Conservation (phyloP, 257 asterid genomes). For the Ligustrum vulgare region DNA sequence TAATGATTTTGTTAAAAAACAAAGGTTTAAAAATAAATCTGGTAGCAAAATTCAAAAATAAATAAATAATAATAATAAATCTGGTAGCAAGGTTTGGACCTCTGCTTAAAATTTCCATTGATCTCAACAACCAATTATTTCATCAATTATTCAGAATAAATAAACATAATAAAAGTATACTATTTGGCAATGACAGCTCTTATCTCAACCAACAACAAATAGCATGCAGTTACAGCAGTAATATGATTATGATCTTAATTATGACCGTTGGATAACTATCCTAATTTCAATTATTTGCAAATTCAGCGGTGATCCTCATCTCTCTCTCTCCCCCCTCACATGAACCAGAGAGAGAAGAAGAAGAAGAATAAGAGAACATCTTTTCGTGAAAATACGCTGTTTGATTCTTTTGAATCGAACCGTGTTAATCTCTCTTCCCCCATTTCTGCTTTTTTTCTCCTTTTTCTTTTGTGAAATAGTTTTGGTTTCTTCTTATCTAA, state of each 20-base stretch:
- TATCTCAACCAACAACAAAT: no score
- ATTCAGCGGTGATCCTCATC: neutral
- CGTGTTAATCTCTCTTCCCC: neutral
- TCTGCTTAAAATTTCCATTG: no score
- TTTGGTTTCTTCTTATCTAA: conserved; percentile 26
- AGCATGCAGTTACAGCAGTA: no score
- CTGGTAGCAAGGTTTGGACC: no score
- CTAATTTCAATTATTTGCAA: neutral
- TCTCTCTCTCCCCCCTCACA: conserved; percentile 43
- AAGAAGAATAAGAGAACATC: conserved; percentile 24
- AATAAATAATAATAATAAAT: no score
- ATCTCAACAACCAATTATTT: no score
- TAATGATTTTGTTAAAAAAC: no score
- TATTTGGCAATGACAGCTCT: no score
- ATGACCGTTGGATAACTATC: neutral
- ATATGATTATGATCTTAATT: neutral
- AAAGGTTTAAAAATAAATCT: no score
- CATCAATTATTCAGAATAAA: no score
- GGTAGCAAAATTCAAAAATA: no score
- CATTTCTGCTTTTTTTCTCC: conserved; percentile 10
- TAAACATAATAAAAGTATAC: no score
- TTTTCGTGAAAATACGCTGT: conserved; percentile 18
- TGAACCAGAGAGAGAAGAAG: conserved; percentile 5
- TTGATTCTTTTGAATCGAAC: conserved; percentile 31
- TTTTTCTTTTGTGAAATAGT: neutral